Evolutionary conservation across 306 rosid species (phyloP).

Genomic region (Rubus parviflorus): DNA sequence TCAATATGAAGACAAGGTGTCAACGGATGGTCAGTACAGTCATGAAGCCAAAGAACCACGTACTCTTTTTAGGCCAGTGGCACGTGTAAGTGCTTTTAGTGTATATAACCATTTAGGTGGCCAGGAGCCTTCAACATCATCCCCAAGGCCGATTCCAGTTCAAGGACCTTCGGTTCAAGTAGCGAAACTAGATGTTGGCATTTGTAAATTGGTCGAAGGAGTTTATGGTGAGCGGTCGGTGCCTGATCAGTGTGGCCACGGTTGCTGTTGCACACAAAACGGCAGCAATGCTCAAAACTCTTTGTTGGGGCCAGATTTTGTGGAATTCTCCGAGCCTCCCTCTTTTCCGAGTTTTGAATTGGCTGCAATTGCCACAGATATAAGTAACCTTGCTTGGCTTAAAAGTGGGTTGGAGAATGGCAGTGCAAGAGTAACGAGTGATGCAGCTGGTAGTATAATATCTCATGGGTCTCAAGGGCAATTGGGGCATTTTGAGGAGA

Average conservation of each 20-base stretch:
- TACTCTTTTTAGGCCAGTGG: conserved; percentile 67
- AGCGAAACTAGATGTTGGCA: conserved; percentile 52
- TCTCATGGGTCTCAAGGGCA: conserved; percentile 50
- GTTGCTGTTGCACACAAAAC: conserved; percentile 55
- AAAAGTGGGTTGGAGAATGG: conserved; percentile 90
- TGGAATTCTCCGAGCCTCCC: conserved; percentile 71
- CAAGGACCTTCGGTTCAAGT: conserved; percentile 61
- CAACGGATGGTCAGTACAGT: conserved; percentile 39
- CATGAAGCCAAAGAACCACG: conserved; percentile 56
- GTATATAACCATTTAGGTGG: conserved; percentile 54
- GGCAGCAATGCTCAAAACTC: conserved; percentile 40
- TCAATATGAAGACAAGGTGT: conserved; percentile 46
- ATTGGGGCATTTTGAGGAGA: conserved; percentile 42
- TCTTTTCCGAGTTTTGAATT: conserved; percentile 79
- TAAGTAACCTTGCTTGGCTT: conserved; percentile 93
- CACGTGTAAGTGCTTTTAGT: conserved; percentile 87
- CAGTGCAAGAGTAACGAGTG: conserved; percentile 66
- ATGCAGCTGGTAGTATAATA: conserved; percentile 46
- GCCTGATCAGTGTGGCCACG: conserved; percentile 79
- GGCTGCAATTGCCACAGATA: conserved; percentile 91
- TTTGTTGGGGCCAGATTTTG: conserved; percentile 84
- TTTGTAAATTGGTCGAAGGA: conserved; percentile 59
- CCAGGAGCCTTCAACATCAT: conserved; percentile 41
- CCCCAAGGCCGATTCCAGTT: conserved; percentile 55
- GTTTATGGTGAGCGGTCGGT: conserved; percentile 46